Evolutionary conservation across 75 land plant genomes (phyloP), one percentile per base, ranked within the genome.

Genomic region (Sequoiadendron giganteum): DNA sequence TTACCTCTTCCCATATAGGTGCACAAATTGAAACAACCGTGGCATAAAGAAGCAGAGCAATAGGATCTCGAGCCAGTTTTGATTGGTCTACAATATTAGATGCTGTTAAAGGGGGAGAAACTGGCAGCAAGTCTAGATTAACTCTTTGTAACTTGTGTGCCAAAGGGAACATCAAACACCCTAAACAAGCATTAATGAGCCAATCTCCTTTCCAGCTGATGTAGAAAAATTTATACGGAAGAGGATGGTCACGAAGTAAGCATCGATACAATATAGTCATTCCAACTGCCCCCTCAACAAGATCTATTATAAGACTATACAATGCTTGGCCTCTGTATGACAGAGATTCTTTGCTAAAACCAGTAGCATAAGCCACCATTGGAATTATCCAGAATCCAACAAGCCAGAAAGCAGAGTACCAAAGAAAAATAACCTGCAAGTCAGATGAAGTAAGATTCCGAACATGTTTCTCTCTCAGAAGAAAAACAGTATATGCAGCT

Each of bases 381-480:
- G 99, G 99, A 42, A 98, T 93, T 56, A 97, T 86, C 99, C 99
- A 98, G 14, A 97, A 97, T 13, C 97, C 99, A 38, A 98, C 93
- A 61, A 98, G 89, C 99, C 99, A 98, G 84, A 97, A 98, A 25
- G 99, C 93, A 38, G 93, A 92, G 88, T 95, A 91, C 99, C 99
- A 98, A 7, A 98, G 95, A 34, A 98, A 91, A 95, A 95, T 98
- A 48, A 98, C 99, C 99, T 98, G 95, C 91, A 92, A 9, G 11
- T 65, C 34, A 30, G 32, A 86, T 87, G 45, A 87, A 85, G 15
- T 87, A 45, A 30, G 40, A 56, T 30, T 55, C 15, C 36, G 15
- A 85, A 85, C 19, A 85, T 34, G 38, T 55, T 30, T 48, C 42
- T 43, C 58, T 48, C 42, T 43, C 58, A 48, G 34, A 85, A 45